phyloP scores from a whole-genome alignment of 140 eudicot species.

The Flaveria floridana region DNA sequence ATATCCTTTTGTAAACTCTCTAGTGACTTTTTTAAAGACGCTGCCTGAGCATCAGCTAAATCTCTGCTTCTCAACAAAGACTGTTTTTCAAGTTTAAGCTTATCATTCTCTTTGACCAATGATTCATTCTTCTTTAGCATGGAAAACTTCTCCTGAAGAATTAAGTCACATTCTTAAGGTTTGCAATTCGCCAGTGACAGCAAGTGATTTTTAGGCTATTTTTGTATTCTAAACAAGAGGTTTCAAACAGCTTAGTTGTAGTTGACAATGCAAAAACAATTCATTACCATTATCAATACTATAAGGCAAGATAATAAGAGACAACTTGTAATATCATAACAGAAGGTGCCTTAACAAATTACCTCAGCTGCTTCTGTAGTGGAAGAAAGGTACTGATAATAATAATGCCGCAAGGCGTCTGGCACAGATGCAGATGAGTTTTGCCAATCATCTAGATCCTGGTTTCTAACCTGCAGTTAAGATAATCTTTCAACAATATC shows the following conservation, averaged over 20 bases:
- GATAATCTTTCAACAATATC: slow-evolving; percentile 19
- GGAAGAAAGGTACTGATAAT: slow-evolving; percentile 89
- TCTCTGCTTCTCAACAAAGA: slow-evolving; percentile 65
- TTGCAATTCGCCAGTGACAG: slow-evolving; percentile 27
- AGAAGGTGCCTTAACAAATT: slow-evolving; percentile 34
- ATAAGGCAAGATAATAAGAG: slow-evolving; percentile 14
- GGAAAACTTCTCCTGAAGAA: slow-evolving; percentile 79
- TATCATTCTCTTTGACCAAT: slow-evolving; percentile 65
- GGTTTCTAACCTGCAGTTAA: slow-evolving; percentile 73
- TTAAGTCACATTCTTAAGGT: slow-evolving; percentile 20
- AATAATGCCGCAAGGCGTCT: slow-evolving; percentile 95
- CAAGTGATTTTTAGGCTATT: neutral
- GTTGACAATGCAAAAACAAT: slow-evolving; percentile 5
- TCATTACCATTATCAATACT: neutral
- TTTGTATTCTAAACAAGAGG: neutral
- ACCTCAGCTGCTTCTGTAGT: slow-evolving; percentile 98
- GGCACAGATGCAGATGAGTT: slow-evolving; percentile 90
- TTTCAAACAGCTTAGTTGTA: neutral
- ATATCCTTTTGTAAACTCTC: slow-evolving; percentile 70
- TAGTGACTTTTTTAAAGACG: slow-evolving; percentile 60
- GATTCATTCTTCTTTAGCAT: slow-evolving; percentile 67
- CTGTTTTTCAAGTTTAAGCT: slow-evolving; percentile 51
- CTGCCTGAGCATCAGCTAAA: slow-evolving; percentile 67
- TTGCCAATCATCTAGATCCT: slow-evolving; percentile 81
- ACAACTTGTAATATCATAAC: slow-evolving; percentile 27